Evolutionary conservation across 305 asterid species (phyloP).

Genomic region (Solanum hybrid): DNA sequence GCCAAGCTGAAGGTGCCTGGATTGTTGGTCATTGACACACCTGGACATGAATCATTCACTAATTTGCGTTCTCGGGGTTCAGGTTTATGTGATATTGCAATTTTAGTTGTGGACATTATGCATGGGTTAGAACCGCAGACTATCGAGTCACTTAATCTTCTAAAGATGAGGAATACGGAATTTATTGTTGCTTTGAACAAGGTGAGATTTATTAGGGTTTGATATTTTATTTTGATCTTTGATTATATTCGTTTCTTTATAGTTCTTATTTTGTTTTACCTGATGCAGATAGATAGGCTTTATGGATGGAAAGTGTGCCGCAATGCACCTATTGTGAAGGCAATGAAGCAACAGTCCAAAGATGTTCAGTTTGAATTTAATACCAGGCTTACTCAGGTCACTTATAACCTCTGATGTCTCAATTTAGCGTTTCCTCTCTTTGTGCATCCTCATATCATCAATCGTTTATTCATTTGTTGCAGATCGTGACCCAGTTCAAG

Average conservation of each 20-base stretch:
- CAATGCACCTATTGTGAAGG: conserved; percentile 76
- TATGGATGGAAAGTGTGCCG: conserved; percentile 76
- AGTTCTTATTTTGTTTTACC: background rate
- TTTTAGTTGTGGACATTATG: conserved; percentile 94
- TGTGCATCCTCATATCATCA: background rate
- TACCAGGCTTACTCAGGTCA: conserved; percentile 39
- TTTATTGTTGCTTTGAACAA: conserved; percentile 90
- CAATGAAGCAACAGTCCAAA: conserved; percentile 72
- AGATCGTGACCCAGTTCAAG: background rate
- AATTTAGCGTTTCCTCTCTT: background rate
- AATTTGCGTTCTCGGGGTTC: conserved; percentile 95
- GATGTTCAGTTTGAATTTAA: conserved; percentile 67
- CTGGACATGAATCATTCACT: conserved; percentile 97
- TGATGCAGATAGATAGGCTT: conserved; percentile 71
- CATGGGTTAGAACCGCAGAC: conserved; percentile 98
- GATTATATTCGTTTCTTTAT: background rate
- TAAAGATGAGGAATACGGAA: conserved; percentile 85
- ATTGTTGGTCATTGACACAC: conserved; percentile 91
- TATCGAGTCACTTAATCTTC: conserved; percentile 85
- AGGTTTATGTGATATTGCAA: conserved; percentile 94
- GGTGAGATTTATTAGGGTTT: conserved; percentile 32
- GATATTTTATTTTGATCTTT: conserved; percentile 6
- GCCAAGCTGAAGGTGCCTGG: conserved; percentile 95
- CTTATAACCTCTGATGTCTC: background rate
- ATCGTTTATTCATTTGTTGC: conserved; percentile 8